These are phyloP conservation scores for Barbarea vulgaris DNA, from an alignment of 345 rosid genomes.

Conservation along the genomic window DNA sequence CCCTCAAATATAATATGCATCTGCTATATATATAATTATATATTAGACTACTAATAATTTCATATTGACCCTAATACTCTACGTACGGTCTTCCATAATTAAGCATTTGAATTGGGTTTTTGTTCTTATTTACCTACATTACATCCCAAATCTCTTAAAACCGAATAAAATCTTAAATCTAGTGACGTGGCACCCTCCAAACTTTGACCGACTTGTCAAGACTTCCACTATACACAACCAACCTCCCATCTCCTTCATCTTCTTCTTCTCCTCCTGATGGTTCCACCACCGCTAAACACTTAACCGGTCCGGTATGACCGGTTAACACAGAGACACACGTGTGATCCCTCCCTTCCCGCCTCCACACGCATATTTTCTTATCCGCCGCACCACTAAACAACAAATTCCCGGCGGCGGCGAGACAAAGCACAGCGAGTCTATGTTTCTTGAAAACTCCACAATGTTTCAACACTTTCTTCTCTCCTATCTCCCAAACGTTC, in stretches of 20 bases:
- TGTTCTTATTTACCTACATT: slow-evolving; percentile 22
- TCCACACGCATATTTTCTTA: slow-evolving; percentile 89
- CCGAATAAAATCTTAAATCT: slow-evolving; percentile 4
- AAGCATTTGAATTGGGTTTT: slow-evolving; percentile 14
- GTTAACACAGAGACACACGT: slow-evolving; percentile 70
- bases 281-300: slow-evolving; percentile 74
- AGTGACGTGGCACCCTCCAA: slow-evolving; percentile 69
- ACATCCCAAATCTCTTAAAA: slow-evolving; percentile 10
- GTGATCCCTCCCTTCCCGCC: slow-evolving; percentile 65
- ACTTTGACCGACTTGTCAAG: slow-evolving; percentile 93
- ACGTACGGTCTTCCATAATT: not conserved
- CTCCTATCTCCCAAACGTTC: slow-evolving; percentile 84
- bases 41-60: not conserved
- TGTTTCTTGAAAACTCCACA: slow-evolving; percentile 70
- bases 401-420: slow-evolving; percentile 57
- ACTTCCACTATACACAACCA: slow-evolving; percentile 88
- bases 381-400: slow-evolving; percentile 89
- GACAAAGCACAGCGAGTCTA: slow-evolving; percentile 57
- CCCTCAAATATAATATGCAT: not conserved
- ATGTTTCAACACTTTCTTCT: slow-evolving; percentile 61
- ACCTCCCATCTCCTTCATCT: slow-evolving; percentile 50
- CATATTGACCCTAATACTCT: not conserved
- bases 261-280: slow-evolving; percentile 24
- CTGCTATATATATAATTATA: too few species aligned
- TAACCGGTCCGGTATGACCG: slow-evolving; percentile 92